Evolutionary conservation across 2,329 filamentous ascomycete species (phyloP).

Genomic region (Tolypocladium tropicale): DNA sequence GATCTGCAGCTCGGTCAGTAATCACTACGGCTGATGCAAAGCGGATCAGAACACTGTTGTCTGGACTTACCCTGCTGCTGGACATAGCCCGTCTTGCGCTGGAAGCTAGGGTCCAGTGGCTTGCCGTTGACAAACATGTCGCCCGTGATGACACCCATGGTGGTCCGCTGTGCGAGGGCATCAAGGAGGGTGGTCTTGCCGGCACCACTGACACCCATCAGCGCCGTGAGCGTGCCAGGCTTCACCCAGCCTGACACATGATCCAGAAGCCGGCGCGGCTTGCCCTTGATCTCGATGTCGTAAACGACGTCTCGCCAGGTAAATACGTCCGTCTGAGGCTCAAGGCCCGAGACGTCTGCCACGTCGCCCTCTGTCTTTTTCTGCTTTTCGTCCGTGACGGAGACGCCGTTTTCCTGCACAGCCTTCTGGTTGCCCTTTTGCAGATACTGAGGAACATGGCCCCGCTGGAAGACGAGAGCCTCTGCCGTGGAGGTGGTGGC

Average conservation of each 20-base stretch:
- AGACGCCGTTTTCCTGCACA: conserved; percentile 18
- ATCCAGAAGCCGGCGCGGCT: conserved; percentile 62
- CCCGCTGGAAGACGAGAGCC: conserved; percentile 55
- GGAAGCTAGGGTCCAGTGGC: conserved; percentile 45
- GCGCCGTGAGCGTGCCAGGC: conserved; percentile 73
- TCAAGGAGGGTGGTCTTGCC: conserved; percentile 34
- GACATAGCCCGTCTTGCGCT: conserved; percentile 56
- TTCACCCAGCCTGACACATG: conserved; percentile 83
- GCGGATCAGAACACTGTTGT: too few relatives aligned
- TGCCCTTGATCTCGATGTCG: conserved; percentile 61
- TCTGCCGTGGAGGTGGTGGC: conserved; percentile 54
- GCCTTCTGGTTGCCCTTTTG: conserved; percentile 17
- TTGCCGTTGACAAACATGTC: conserved; percentile 57
- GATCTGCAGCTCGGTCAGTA: conserved; percentile 25
- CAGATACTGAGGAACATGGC: conserved; percentile 36
- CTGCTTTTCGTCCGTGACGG: conserved; percentile 10
- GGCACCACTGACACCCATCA: conserved; percentile 52
- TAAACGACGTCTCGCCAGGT: conserved; percentile 71
- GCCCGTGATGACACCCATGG: conserved; percentile 53
- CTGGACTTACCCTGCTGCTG: conserved; percentile 46
- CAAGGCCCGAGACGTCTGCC: conserved; percentile 18
- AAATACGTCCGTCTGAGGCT: conserved; percentile 50
- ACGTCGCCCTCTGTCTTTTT: conserved; percentile 5
- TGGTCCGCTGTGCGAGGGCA: conserved; percentile 36
- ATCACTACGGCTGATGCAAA: not conserved